Conservation (phyloP, 371 early-diverging fungal species). For the Blastocladiella emersonii region DNA sequence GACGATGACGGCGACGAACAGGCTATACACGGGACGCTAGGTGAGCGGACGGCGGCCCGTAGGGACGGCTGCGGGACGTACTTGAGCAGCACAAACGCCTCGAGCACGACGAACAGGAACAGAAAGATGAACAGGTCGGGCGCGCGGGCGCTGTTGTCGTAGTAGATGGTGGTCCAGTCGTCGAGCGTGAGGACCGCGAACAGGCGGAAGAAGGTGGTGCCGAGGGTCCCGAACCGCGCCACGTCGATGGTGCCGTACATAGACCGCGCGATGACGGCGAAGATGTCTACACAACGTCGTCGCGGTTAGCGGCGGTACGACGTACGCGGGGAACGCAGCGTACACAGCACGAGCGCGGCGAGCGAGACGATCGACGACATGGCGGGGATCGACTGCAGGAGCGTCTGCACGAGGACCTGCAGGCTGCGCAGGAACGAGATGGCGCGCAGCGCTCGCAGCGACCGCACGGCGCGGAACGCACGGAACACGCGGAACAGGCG, state of each 20-base stretch:
- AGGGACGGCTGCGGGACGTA: neutral
- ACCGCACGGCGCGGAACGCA: slow-evolving; percentile 13
- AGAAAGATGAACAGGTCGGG: slow-evolving; percentile 8
- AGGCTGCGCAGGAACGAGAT: slow-evolving; percentile 16
- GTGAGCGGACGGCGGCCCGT: neutral
- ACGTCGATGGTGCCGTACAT: slow-evolving; percentile 12
- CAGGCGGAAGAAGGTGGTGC: slow-evolving; percentile 12
- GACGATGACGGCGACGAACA: slow-evolving; percentile 21
- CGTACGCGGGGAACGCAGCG: neutral
- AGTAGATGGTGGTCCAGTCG: slow-evolving; percentile 12
- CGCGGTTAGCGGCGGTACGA: no score
- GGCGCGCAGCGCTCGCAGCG: slow-evolving; percentile 16
- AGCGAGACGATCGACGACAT: slow-evolving; percentile 18
- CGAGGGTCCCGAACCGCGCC: slow-evolving; percentile 14
- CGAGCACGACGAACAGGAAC: slow-evolving; percentile 5
- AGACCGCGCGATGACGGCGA: slow-evolving; percentile 14
- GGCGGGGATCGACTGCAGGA: slow-evolving; percentile 21
- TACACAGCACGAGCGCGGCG: slow-evolving; percentile 12
- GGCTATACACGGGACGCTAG: neutral
- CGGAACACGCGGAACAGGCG: slow-evolving; percentile 13
- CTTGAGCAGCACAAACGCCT: slow-evolving; percentile 2
- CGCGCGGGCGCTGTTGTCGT: slow-evolving; percentile 8
- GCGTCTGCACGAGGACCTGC: slow-evolving; percentile 15
- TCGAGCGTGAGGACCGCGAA: slow-evolving; percentile 18
- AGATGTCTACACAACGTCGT: slow-evolving; percentile 11